Conservation (phyloP, 306 rosid genomes). For the Corylus avellana region DNA sequence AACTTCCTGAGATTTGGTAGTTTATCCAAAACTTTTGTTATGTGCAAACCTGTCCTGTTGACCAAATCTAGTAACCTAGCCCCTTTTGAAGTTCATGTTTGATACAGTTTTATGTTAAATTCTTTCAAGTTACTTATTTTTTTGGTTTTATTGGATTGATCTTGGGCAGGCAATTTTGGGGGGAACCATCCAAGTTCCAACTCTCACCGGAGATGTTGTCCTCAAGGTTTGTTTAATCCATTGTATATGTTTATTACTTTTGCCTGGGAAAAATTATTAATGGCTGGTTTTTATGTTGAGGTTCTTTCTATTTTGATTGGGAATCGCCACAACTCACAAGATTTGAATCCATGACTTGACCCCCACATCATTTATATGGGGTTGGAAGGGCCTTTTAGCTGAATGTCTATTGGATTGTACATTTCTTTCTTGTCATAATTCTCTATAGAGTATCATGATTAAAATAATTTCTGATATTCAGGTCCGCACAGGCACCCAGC, state of each 20-base stretch:
- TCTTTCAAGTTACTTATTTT: neutral
- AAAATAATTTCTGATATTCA: slow-evolving; percentile 30
- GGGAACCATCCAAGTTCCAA: slow-evolving; percentile 87
- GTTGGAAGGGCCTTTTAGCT: neutral
- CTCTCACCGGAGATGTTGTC: slow-evolving; percentile 86
- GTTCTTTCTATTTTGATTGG: neutral
- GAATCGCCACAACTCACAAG: no score
- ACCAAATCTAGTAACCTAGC: neutral
- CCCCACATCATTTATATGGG: neutral
- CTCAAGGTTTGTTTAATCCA: slow-evolving; percentile 62
- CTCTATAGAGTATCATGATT: neutral
- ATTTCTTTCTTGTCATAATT: neutral
- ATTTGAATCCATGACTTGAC: neutral
- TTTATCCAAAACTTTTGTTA: no score
- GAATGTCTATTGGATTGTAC: neutral
- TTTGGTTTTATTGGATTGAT: neutral
- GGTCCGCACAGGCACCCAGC: slow-evolving; percentile 91
- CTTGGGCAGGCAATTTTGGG: slow-evolving; percentile 78
- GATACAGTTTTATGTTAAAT: neutral
- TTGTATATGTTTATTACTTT: slow-evolving; percentile 12
- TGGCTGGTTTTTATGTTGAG: neutral
- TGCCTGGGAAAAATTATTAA: slow-evolving; percentile 18
- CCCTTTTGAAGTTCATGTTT: neutral
- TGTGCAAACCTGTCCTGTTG: neutral
- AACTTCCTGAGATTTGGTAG: neutral